Evolutionary conservation across 2,329 filamentous ascomycete genomes (phyloP), one percentile per base, ranked within the genome.

Genomic region (Beauveria scarabaeidicola): DNA sequence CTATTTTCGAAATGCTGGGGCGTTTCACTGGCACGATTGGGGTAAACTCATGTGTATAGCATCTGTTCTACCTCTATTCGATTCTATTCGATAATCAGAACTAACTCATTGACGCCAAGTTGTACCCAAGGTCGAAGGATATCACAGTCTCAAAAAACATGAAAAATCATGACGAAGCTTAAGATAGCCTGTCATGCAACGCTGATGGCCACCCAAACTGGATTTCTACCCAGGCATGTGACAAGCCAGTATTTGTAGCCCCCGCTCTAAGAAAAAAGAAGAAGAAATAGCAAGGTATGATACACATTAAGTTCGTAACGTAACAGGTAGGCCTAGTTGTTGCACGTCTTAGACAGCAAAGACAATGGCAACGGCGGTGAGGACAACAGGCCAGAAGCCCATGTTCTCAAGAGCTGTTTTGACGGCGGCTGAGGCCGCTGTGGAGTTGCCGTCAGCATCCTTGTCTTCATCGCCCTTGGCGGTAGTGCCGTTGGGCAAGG

Each of bases 401-500:
- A 74, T 69, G 1, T 73, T 65, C 61, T 76, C 68, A 2, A 74
- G 65, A 44, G 78, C 56, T 1, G 64, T 64, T 13, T 63, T 64
- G 62, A 76, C 62, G 32, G 71, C 67, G 3, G 62, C 64, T 21
- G 64, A 74, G n/a, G 72, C 73, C 21, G 64, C 70, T 43, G 74
- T 69, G 52, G 73, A 69, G 8, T 77, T 69, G 54, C 72, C 69
- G 1, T 77, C 76, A 15, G 69, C 73, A 27, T 76, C 79, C 13
- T 76, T 77, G 40, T 64, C 56, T 3, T 69, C 69, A 0, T 46
- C 41, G 10, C 57, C 57, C 57, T 59, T 62, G 0, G 79, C 77
- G 0, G 83, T 86, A 0, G 86, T 88, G 52, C 83, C 84, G 64
- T 88, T 87, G 32, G 85, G 82, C 3, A 93, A 74, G 0, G 87